A percentile compares a stretch with the other conserved stretches of the same genome.
Evolutionary conservation across 345 rosid genomes (phyloP).

Genomic region (Dipteronia sinensis): DNA sequence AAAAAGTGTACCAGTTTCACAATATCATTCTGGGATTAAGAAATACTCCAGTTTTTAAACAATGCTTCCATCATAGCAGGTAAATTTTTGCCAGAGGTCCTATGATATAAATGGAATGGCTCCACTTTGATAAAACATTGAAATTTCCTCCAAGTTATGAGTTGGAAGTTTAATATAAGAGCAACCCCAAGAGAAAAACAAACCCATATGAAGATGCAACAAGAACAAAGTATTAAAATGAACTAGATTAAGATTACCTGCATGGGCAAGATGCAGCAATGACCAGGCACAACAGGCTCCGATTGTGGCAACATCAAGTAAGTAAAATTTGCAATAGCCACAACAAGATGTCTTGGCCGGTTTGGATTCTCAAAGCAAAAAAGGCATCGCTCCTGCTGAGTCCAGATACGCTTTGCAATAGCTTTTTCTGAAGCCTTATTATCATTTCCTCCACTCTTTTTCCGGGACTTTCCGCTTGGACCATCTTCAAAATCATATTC

Average conservation of each 20-base stretch:
- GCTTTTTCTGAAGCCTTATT: constrained; percentile 42
- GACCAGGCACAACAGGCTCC: constrained; percentile 82
- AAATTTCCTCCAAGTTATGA: neutral
- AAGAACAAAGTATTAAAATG: neutral
- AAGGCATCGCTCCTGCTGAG: constrained; percentile 93
- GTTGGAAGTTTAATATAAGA: neutral
- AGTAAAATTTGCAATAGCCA: constrained; percentile 87
- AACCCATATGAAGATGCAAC: neutral
- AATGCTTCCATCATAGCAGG: constrained; percentile 1
- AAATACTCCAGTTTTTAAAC: neutral
- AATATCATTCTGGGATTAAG: neutral
- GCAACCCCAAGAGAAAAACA: neutral
- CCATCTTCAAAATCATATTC: constrained; percentile 89
- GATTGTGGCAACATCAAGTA: constrained; percentile 84
- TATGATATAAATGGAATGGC: constrained; percentile 1
- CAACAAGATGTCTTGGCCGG: constrained; percentile 80
- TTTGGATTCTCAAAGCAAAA: constrained; percentile 94
- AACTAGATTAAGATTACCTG: constrained; percentile 50
- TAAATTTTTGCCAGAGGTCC: neutral
- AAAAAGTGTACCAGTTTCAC: neutral
- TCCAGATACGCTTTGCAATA: constrained; percentile 57
- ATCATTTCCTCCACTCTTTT: constrained; percentile 43
- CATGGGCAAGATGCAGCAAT: constrained; percentile 85
- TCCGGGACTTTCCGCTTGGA: constrained; percentile 57
- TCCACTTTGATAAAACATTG: neutral